Evolutionary conservation across 2,329 filamentous ascomycete species (phyloP), one percentile per base, ranked within the genome.

Genomic region (Arachnopeziza araneosa): DNA sequence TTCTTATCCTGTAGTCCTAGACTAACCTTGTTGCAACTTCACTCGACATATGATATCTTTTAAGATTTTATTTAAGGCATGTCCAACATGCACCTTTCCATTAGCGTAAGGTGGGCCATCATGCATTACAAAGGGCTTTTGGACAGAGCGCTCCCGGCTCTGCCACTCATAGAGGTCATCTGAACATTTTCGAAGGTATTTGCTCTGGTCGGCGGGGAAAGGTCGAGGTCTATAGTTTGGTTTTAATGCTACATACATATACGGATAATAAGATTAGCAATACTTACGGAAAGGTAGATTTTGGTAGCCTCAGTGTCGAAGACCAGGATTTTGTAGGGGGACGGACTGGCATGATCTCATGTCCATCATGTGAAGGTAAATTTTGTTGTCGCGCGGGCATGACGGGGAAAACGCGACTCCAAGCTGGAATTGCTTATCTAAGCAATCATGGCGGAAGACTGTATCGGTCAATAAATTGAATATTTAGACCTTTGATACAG

Each of bases 101-200:
- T 99, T 99, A 64, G 95, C 95, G 73, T 98, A 99, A 0, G 95
- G 95, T 0, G 95, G 95, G 0, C 95, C 95, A 85, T 99, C 95
- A 72, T 98, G 95, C 9, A 99, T 80, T 1, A 92, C 79, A 66
- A 98, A 99, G 0, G 81, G 79, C 51, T 83, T 65, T 36, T 70
- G 63, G 21, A 52, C 60, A 62, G 64, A 60, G 21, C 69, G 67
- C 56, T 66, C 64, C 5, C 61, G 60, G 59, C 75, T 73, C 78
- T 99, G 95, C 93, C 93, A 97, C 70, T 83, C 78, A 77, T 98
- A 99, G 17, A 97, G 82, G 56, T 93, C 87, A 77, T 96, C 90
- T 75, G 91, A 88, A 75, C 89, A 95, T 83, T 84, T 81, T 70
- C 84, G 81, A 53, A 96, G 82, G 75, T 95, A 81, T 73, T 77